Evolutionary conservation across 2,329 filamentous ascomycete species (phyloP).

Genomic region (Cladophialophora carrionii): DNA sequence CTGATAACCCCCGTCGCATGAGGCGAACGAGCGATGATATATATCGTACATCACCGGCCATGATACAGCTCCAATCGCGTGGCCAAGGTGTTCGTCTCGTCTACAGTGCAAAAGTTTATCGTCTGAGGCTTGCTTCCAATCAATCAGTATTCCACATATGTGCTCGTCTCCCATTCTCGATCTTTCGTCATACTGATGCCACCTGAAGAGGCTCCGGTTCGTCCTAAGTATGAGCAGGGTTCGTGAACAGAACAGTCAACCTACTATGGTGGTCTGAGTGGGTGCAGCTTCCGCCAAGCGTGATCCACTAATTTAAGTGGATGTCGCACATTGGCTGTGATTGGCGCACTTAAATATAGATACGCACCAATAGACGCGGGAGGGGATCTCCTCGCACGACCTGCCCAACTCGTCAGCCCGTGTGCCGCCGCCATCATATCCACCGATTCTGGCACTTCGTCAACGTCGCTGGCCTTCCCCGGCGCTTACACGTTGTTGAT

Average conservation of each 20-base stretch:
- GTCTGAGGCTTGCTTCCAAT: not conserved
- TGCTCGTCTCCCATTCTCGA: not conserved
- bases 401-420: not conserved
- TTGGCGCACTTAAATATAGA: slow-evolving; percentile 2
- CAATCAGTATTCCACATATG: not conserved
- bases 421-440: not conserved
- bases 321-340: not conserved
- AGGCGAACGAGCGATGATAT: slow-evolving; percentile 3
- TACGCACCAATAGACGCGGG: slow-evolving; percentile 2
- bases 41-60: not conserved
- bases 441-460: not conserved
- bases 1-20: slow-evolving; percentile 2
- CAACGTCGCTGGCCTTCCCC: not conserved
- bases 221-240: not conserved
- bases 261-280: not conserved
- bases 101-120: slow-evolving; percentile 4
- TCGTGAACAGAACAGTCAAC: not conserved
- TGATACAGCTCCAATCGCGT: slow-evolving; percentile 13
- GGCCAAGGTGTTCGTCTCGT: not conserved
- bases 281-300: not conserved
- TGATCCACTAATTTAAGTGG: not conserved
- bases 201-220: not conserved
- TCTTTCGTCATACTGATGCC: not conserved
- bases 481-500: slow-evolving; percentile 6
- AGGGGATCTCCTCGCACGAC: not conserved